Conservation (phyloP, 768 basidiomycete species). For the Leccinum broughii region DNA sequence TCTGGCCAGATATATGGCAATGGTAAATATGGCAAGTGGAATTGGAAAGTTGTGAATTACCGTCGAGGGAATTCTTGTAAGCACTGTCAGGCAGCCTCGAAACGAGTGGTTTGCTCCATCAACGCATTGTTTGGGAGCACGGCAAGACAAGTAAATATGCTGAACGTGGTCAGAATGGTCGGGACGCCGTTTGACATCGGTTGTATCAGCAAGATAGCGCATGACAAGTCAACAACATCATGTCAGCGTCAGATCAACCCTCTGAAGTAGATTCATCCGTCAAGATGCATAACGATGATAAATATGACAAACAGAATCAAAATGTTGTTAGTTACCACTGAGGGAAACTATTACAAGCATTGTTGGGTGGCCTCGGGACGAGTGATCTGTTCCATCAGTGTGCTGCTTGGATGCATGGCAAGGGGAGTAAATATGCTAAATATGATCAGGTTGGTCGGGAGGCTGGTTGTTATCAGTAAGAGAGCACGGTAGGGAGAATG, state of each 20-base stretch:
- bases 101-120: not conserved
- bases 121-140: not conserved
- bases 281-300: too few relatives aligned
- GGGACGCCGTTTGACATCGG: not conserved
- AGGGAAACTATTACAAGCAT: not conserved
- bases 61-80: not conserved
- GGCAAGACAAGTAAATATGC: not conserved
- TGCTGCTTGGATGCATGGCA: not conserved
- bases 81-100: not conserved
- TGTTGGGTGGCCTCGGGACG: not conserved
- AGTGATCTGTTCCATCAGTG: not conserved
- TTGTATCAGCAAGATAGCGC: not conserved
- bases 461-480: not conserved
- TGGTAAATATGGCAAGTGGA: not conserved
- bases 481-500: not conserved
- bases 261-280: too few relatives aligned
- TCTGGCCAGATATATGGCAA: not conserved
- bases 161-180: not conserved
- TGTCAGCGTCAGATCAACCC: too few relatives aligned
- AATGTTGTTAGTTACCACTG: not conserved
- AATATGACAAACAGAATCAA: too few relatives aligned
- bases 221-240: not conserved
- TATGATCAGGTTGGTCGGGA: not conserved
- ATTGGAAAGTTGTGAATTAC: not conserved
- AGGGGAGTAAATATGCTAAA: not conserved